phyloP scores from a whole-genome alignment of 2,329 filamentous ascomycete genomes.

The Saccharata proteae region DNA sequence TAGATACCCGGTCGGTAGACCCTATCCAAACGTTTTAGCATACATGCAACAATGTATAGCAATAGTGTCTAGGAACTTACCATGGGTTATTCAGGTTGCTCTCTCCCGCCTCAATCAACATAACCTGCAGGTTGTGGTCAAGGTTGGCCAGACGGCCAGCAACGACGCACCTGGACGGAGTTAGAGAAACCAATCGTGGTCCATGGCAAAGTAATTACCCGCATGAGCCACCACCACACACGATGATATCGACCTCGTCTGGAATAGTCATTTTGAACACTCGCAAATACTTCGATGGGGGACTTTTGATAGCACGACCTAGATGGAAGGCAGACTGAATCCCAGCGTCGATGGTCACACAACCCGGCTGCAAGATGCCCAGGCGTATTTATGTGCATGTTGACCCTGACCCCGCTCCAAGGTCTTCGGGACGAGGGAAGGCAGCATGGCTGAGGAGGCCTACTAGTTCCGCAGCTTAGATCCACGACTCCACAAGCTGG shows the following conservation, averaged over 20 bases:
- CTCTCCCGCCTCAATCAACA: constrained; percentile 60
- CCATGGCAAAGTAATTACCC: constrained; percentile 42
- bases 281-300: too few species aligned
- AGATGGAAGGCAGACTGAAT: too few species aligned
- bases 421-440: too few species aligned
- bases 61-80: constrained; percentile 19
- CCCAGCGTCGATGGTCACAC: too few species aligned
- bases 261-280: constrained; percentile 47
- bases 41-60: too few species aligned
- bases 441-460: too few species aligned
- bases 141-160: constrained; percentile 55
- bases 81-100: constrained; percentile 67
- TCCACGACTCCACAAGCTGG: too few species aligned
- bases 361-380: too few species aligned
- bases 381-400: too few species aligned
- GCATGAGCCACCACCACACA: constrained; percentile 61
- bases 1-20: constrained; percentile 66
- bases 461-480: too few species aligned
- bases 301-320: too few species aligned
- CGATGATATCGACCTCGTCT: constrained; percentile 72
- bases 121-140: constrained; percentile 59
- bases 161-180: constrained; percentile 33
- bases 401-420: too few species aligned
- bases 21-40: constrained; percentile 27
- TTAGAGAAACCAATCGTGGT: constrained; percentile 11